Evolutionary conservation across 192 early-diverging fungal species (phyloP), one percentile per base, ranked within the genome.

Genomic region (Thamnidium elegans): DNA sequence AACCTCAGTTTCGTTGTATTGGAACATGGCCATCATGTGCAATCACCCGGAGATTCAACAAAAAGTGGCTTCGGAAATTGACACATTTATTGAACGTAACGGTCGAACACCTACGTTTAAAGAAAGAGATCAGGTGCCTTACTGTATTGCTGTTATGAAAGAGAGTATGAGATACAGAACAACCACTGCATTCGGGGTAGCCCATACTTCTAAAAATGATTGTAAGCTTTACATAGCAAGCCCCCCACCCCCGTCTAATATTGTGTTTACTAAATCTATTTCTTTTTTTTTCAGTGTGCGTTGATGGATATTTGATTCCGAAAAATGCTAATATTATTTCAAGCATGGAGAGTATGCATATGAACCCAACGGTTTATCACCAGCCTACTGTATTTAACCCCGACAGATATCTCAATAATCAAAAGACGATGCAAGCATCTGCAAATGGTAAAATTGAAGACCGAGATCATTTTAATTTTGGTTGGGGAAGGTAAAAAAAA

Each of bases 291-390:
- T 26, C 47, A 62, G 60, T 62, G 30, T 17, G 46, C 4, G 70
- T 47, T 21, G 71, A 77, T 3, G 70, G 76, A 2, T 79, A 79
- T 72, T 74, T 71, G n/a, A 71, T 85, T 39, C 82, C 84, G 15
- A 78, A 78, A 54, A 78, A 72, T 0, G 45, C 78, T 3, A 62
- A 65, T 63, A 63, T 84, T 14, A 68, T 77, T 50, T 68, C 77
- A 31, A 79, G 83, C 39, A 58, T 80, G 45, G 79, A 77, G 66
- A 73, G 78, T 1, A 74, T 84, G 69, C 79, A 85, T 60, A 30
- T 48, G 34, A 60, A 55, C 26, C 31, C 55, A 48, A 30, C 10
- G 3, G 39, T 45, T 58, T 85, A 78, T 39, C 63, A 69, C 0
- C 45, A 78, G 0, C 80, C 82, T 3, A 65, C 79, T 0, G 71